Evolutionary conservation across 805 yeast species (phyloP).

Genomic region (Peterozyma xylosa): DNA sequence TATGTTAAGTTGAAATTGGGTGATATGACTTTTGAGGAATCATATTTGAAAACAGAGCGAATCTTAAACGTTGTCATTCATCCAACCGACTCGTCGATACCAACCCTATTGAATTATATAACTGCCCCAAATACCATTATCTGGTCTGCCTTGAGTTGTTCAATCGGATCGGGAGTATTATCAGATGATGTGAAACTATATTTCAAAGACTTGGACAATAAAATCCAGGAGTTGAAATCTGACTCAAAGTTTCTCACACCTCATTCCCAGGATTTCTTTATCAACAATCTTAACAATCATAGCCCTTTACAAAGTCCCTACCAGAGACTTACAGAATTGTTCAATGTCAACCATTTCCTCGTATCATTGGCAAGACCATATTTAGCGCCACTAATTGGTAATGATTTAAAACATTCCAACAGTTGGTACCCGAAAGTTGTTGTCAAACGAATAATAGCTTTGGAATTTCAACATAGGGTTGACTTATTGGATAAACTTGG

Average conservation of each 20-base stretch:
- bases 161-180: slow-evolving; percentile 67
- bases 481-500: slow-evolving; percentile 77
- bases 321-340: slow-evolving; percentile 81
- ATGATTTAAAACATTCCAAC: slow-evolving; percentile 65
- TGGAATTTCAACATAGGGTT: slow-evolving; percentile 82
- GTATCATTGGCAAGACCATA: slow-evolving; percentile 92
- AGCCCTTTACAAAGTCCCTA: slow-evolving; percentile 53
- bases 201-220: slow-evolving; percentile 47
- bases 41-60: slow-evolving; percentile 70
- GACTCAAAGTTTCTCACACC: slow-evolving; percentile 31
- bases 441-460: slow-evolving; percentile 48
- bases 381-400: slow-evolving; percentile 79
- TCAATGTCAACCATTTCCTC: slow-evolving; percentile 89
- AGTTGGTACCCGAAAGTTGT: slow-evolving; percentile 28
- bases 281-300: slow-evolving; percentile 13
- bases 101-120: slow-evolving; percentile 74
- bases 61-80: slow-evolving; percentile 80
- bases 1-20: slow-evolving; percentile 74
- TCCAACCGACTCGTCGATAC: slow-evolving; percentile 65
- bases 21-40: slow-evolving; percentile 88
- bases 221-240: slow-evolving; percentile 31
- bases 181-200: slow-evolving; percentile 54
- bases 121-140: slow-evolving; percentile 91
- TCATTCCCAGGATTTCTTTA: slow-evolving; percentile 18
- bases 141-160: slow-evolving; percentile 85